phyloP scores from a whole-genome alignment of 306 rosid genomes.

The Echinosophora koreensis region DNA sequence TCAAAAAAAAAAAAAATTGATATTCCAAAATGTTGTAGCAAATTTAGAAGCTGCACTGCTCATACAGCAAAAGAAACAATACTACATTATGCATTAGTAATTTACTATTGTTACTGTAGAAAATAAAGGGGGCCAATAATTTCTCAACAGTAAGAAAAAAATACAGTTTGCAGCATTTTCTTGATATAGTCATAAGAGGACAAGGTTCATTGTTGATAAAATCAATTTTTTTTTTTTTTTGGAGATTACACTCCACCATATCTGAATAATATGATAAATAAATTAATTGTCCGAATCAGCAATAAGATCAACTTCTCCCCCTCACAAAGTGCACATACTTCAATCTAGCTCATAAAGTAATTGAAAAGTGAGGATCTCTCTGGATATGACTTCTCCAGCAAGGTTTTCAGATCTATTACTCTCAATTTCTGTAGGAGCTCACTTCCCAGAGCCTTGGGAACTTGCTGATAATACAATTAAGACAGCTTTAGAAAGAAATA shows the following conservation, averaged over 20 bases:
- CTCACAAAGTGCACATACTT: constrained; percentile 23
- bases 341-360: constrained; percentile 52
- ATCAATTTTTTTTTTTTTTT: neutral
- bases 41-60: neutral
- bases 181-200: neutral
- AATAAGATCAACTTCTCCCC: neutral
- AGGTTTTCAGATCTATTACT: constrained; percentile 56
- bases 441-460: constrained; percentile 51
- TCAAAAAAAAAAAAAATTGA: neutral
- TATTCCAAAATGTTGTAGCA: neutral
- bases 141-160: neutral
- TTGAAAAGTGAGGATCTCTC: constrained; percentile 68
- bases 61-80: neutral
- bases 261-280: neutral
- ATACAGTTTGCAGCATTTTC: constrained; percentile 16
- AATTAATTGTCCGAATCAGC: neutral
- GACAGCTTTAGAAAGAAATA: constrained; percentile 39
- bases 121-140: neutral
- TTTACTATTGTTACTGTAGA: neutral
- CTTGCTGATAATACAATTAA: constrained; percentile 62
- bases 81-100: neutral
- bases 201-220: neutral
- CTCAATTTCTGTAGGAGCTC: constrained; percentile 61
- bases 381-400: constrained; percentile 65
- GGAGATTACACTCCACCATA: constrained; percentile 1